Evolutionary conservation across 2,329 filamentous ascomycete species (phyloP).

Genomic region (Ascochyta pisi): DNA sequence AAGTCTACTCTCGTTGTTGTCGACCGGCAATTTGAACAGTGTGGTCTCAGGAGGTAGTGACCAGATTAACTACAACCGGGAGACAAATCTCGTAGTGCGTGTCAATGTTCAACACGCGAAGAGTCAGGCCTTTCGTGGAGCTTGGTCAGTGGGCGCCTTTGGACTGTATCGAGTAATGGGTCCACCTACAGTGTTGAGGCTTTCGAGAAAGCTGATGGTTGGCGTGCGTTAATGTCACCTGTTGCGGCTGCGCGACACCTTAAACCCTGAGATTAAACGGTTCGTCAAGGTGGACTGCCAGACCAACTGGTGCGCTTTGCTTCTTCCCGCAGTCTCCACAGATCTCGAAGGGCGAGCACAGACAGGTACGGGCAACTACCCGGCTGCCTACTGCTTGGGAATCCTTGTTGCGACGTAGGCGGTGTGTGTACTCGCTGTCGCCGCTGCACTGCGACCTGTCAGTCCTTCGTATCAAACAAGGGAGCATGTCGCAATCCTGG

Average conservation of each 20-base stretch:
- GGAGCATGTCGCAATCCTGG: slow-evolving; percentile 37
- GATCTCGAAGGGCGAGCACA: slow-evolving; percentile 47
- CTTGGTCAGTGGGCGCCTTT: slow-evolving; percentile 24
- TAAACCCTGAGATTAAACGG: slow-evolving; percentile 41
- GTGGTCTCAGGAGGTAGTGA: slow-evolving; percentile 14
- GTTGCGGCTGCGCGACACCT: slow-evolving; percentile 41
- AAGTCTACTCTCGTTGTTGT: not conserved
- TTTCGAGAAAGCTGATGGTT: slow-evolving; percentile 18
- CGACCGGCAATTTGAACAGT: slow-evolving; percentile 20
- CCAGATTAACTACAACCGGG: slow-evolving; percentile 21
- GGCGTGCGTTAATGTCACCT: slow-evolving; percentile 30
- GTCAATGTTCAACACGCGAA: slow-evolving; percentile 25
- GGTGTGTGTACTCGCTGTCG: slow-evolving; percentile 34
- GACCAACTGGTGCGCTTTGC: slow-evolving; percentile 43
- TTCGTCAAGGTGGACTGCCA: slow-evolving; percentile 36
- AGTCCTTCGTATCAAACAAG: slow-evolving; percentile 38
- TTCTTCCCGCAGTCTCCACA: slow-evolving; percentile 49
- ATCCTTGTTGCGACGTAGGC: slow-evolving; percentile 40
- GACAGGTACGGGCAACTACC: slow-evolving; percentile 38
- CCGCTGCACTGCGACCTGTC: slow-evolving; percentile 43
- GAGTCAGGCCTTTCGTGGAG: slow-evolving; percentile 18
- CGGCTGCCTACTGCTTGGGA: slow-evolving; percentile 32
- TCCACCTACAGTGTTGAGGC: slow-evolving; percentile 20
- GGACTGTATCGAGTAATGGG: slow-evolving; percentile 12
- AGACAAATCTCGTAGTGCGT: slow-evolving; percentile 33